A percentile compares a stretch with the other conserved stretches of the same genome.
Conservation (phyloP, 2,329 filamentous ascomycete genomes). For the Aspergillus novoparasiticus region DNA sequence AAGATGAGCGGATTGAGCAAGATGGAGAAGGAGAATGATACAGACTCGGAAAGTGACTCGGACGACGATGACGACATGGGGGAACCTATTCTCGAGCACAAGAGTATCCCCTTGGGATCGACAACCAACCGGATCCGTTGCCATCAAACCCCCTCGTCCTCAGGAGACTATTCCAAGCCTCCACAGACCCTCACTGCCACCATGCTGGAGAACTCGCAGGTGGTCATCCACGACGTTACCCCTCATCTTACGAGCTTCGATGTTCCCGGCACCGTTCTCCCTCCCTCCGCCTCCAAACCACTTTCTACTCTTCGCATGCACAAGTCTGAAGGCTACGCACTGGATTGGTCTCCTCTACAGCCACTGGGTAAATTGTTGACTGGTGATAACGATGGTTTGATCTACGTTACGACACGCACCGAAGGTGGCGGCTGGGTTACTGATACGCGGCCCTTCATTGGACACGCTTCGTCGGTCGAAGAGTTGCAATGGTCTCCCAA, state of each 20-base stretch:
- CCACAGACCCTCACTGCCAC: slow-evolving; percentile 82
- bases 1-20: slow-evolving; percentile 90
- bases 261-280: slow-evolving; percentile 77
- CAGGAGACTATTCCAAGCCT: slow-evolving; percentile 66
- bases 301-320: slow-evolving; percentile 85
- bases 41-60: slow-evolving; percentile 69
- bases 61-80: slow-evolving; percentile 71
- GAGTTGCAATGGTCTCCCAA: slow-evolving; percentile 96
- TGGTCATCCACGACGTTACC: slow-evolving; percentile 93
- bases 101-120: slow-evolving; percentile 79
- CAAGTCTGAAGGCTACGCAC: slow-evolving; percentile 88
- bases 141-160: slow-evolving; percentile 73
- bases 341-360: slow-evolving; percentile 91
- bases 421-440: slow-evolving; percentile 89
- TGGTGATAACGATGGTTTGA: slow-evolving; percentile 86
- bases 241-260: slow-evolving; percentile 89
- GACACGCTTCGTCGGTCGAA: slow-evolving; percentile 84
- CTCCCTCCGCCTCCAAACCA: slow-evolving; percentile 83
- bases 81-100: slow-evolving; percentile 92
- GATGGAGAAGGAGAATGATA: slow-evolving; percentile 74
- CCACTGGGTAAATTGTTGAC: slow-evolving; percentile 84
- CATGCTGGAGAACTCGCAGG: slow-evolving; percentile 86
- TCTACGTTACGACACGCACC: slow-evolving; percentile 83
- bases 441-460: slow-evolving; percentile 78
- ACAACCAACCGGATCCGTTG: slow-evolving; percentile 93